Conservation (phyloP, 2,329 filamentous ascomycete genomes). For the Chaetomiaceae sp. region DNA sequence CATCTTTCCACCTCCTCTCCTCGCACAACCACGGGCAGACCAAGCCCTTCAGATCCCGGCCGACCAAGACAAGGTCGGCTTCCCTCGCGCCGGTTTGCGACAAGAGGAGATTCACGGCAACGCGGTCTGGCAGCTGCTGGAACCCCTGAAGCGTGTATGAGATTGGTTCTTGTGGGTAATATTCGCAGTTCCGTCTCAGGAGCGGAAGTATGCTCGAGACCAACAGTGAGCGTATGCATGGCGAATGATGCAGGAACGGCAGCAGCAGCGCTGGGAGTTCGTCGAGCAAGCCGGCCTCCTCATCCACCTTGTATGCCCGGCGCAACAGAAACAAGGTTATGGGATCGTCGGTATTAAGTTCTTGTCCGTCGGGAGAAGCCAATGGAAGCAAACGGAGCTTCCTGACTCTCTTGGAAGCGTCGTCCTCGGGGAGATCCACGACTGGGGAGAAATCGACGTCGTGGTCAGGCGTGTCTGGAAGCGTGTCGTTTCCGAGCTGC, state of each 20-base stretch:
- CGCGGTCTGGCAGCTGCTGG: slow-evolving; percentile 52
- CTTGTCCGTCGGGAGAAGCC: slow-evolving; percentile 42
- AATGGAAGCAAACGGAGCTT: slow-evolving; percentile 61
- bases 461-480: slow-evolving; percentile 36
- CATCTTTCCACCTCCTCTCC: slow-evolving; percentile 49
- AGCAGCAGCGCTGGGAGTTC: slow-evolving; percentile 61
- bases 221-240: slow-evolving; percentile 62
- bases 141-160: slow-evolving; percentile 58
- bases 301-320: slow-evolving; percentile 63
- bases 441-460: slow-evolving; percentile 54
- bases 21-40: slow-evolving; percentile 71
- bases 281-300: slow-evolving; percentile 66
- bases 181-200: slow-evolving; percentile 63
- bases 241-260: slow-evolving; percentile 61
- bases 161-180: slow-evolving; percentile 51
- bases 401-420: slow-evolving; percentile 58
- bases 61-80: slow-evolving; percentile 40
- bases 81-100: slow-evolving; percentile 46
- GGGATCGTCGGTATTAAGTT: slow-evolving; percentile 47
- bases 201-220: slow-evolving; percentile 65
- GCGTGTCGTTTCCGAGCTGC: slow-evolving; percentile 48
- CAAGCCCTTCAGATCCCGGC: slow-evolving; percentile 62
- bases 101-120: slow-evolving; percentile 58
- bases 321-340: slow-evolving; percentile 62
- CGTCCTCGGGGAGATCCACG: slow-evolving; percentile 53